Base-by-base conservation (phyloP, 139 green algal species). In the Picochlorum sp. region DNA sequence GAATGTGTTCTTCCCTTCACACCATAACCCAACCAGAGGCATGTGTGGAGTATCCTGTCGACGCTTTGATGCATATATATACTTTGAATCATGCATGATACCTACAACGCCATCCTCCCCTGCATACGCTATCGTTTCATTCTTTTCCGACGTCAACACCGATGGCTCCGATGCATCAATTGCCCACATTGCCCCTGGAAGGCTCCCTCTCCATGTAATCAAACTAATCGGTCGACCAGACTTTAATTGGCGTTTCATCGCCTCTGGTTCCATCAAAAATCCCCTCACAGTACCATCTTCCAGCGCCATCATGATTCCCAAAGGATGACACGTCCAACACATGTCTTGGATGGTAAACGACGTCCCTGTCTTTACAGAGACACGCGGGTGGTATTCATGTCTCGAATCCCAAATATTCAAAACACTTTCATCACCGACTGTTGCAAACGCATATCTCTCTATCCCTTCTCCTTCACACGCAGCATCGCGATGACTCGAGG, bases 101-200 rank as follows among this genome's bases (percentile, higher is more conserved):
- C 63, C 71, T 55, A 77, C 59, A 45, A 59, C 65, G 0, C 71
- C 71, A 47, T 77, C 65, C 59, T 77, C 71, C 0, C 71, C 71
- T 11, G 34, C 71, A 44, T 77, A 77, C 0, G 59, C 71, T 26
- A 73, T 64, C 8, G 63, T 31, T 58, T 72, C 26, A 28, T 55
- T 16, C 28, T 26, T 56, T 2, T 20, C 47, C 11, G n/a, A 13
- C 8, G 47, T 26, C 47, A 54, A 54, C 18, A 21, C 16, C 2
- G 47, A 26, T 13, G 47, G 47, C 11, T 13, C 47, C 2, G 47
- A 26, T 30, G 11, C 34, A 44, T 38, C 31, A 3, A 51, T 7
- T 9, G 18, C 30, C 28, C 51, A 57, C 26, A 67, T 31, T 7
- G 57, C n/a, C 24, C 59, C 66, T 6, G 58, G n/a, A 26, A 49